Evolutionary conservation across 768 basidiomycete species (phyloP), one percentile per base, ranked within the genome.

Genomic region (Hortiboletus campestris): DNA sequence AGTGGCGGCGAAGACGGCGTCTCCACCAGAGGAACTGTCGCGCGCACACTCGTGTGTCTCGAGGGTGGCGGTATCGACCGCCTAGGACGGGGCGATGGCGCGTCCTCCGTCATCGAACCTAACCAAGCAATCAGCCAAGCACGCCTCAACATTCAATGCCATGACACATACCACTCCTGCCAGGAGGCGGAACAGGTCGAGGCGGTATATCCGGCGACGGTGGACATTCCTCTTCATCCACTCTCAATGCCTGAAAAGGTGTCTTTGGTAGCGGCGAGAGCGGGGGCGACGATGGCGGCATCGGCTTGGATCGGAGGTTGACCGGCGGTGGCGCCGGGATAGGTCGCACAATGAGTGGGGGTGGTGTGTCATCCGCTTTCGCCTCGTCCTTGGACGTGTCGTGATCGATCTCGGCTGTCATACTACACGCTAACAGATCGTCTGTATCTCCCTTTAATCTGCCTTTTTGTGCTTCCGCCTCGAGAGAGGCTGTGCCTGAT

Each of bases 291-390:
- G 54, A 39, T 3, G 65, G 61, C 7, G 61, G 44, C 1, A 56
- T 48, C 25, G 66, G 64, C 36, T 61, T 65, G 10, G 71, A 63
- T n/a, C 46, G 38, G 28, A 67, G 31, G 47, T 63, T 67, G 22
- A 66, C 67, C 0, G 75, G 75, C 19, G 74, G 71, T 0, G 72
- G 67, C 0, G 25, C 25, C 25, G 71, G 76, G 48, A 69, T 59
- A 0, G 66, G 64, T 48, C 68, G 69, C 14, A 61, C 67, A 28
- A 72, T 62, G 45, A 67, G 73, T 8, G 74, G 64, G 4, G 71
- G 68, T 4, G 66, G 64, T 60, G 70, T 63, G 45, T 69, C 66
- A 39, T 49, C 71, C 61, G 58, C 63, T 32, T 50, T 46, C 2
- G 6, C 25, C 25, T 25, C 25, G 25, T 25, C 25, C 25, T 25